Conservation (phyloP, 2,329 filamentous ascomycete genomes). For the Magnaporthiopsis rhizophila region DNA sequence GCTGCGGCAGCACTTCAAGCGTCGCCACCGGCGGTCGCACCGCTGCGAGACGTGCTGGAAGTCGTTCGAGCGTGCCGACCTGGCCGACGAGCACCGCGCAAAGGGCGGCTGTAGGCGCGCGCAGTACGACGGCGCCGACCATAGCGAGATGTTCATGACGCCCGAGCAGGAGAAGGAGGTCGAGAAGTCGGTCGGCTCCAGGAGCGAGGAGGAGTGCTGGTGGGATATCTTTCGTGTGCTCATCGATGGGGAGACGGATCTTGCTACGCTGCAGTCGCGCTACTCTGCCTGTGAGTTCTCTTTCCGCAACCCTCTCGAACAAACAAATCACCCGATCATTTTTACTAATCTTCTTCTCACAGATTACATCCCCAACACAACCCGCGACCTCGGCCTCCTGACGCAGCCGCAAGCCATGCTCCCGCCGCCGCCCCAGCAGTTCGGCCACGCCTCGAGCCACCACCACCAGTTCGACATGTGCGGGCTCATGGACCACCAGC, state of each 20-base stretch:
- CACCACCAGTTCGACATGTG: neutral
- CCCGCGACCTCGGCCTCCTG: too few relatives aligned
- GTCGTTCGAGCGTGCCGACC: neutral
- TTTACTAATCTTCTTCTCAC: neutral
- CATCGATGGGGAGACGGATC: neutral
- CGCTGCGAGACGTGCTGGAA: constrained; percentile 8
- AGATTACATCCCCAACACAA: neutral
- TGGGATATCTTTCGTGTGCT: constrained; percentile 7
- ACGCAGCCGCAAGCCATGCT: neutral
- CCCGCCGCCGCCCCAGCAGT: neutral
- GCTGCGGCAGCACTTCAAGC: constrained; percentile 8
- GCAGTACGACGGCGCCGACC: neutral
- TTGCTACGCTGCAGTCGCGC: neutral
- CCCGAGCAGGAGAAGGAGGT: constrained; percentile 6
- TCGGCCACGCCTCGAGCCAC: neutral
- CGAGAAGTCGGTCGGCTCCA: neutral
- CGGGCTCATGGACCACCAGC: neutral
- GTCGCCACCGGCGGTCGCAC: neutral
- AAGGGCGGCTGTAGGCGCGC: neutral
- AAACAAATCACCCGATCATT: neutral
- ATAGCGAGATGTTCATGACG: constrained; percentile 3
- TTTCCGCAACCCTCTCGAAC: too few relatives aligned
- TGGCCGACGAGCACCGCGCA: neutral
- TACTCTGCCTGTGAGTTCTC: constrained; percentile 6
- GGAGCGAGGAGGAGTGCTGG: constrained; percentile 6